These are phyloP conservation scores for Trypanosoma rangeli DNA, from an alignment of 208 protist species.

Conservation along the genomic window DNA sequence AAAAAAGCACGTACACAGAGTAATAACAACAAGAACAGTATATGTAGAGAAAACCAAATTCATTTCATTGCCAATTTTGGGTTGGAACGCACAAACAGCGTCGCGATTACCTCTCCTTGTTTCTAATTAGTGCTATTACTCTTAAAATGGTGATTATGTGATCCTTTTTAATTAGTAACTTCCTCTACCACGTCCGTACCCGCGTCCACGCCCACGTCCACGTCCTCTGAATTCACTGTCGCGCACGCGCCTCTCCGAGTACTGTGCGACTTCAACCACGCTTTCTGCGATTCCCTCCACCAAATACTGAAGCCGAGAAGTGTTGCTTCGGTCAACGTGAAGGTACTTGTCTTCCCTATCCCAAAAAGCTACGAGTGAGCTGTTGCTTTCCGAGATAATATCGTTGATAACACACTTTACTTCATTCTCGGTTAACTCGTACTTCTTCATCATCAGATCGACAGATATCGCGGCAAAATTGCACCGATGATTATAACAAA, in stretches of 20 bases:
- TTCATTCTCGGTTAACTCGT: conserved; percentile 60
- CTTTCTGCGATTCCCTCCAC: conserved; percentile 68
- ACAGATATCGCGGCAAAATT: conserved; percentile 84
- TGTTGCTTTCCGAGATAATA: conserved; percentile 72
- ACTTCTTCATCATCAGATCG: conserved; percentile 71
- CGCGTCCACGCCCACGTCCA: conserved; percentile 53
- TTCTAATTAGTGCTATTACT: conserved; percentile 14
- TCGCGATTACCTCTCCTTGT: neutral
- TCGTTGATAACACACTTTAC: conserved; percentile 69
- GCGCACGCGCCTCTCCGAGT: conserved; percentile 59
- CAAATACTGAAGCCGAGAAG: conserved; percentile 79
- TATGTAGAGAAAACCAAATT: neutral
- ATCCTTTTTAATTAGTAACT: neutral
- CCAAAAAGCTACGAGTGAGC: conserved; percentile 78
- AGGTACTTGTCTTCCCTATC: conserved; percentile 83
- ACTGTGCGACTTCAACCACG: conserved; percentile 62
- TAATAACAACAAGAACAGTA: neutral
- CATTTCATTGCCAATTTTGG: neutral
- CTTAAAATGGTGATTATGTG: conserved; percentile 5
- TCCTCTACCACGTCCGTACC: conserved; percentile 35
- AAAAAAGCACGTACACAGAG: neutral
- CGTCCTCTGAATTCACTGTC: conserved; percentile 40
- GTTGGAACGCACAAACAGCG: neutral
- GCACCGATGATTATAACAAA: conserved; percentile 73
- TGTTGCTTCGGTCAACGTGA: conserved; percentile 78